Percentiles rank a stretch among this genome's conserved stretches.
These are phyloP conservation scores for Pyricularia sp. DNA, from an alignment of 2,329 filamentous ascomycete species.

Conservation along the genomic window DNA sequence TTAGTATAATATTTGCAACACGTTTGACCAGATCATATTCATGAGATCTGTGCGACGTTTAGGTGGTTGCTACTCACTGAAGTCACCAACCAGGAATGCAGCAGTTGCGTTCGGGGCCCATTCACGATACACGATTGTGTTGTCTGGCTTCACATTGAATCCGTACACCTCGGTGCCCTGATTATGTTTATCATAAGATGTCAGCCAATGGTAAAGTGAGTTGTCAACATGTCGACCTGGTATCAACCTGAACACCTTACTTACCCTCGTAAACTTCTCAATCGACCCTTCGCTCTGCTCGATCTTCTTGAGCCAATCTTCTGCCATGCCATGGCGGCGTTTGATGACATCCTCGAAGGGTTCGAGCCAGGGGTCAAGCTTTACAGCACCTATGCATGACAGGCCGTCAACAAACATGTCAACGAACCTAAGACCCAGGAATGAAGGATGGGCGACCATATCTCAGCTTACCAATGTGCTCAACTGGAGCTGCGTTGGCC, in stretches of 20 bases:
- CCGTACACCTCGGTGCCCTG: conserved; percentile 83
- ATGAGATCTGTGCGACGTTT: neutral
- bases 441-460: conserved; percentile 21
- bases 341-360: conserved; percentile 74
- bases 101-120: conserved; percentile 88
- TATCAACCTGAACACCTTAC: conserved; percentile 11
- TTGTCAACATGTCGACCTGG: neutral
- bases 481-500: conserved; percentile 43
- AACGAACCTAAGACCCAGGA: neutral
- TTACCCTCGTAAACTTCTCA: conserved; percentile 79
- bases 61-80: conserved; percentile 51
- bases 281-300: conserved; percentile 78
- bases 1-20: neutral
- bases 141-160: conserved; percentile 70
- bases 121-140: conserved; percentile 85
- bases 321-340: conserved; percentile 67
- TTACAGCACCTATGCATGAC: conserved; percentile 58
- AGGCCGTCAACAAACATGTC: conserved; percentile 7
- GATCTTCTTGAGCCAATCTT: conserved; percentile 80
- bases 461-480: conserved; percentile 56
- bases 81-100: conserved; percentile 86
- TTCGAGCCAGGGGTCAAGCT: conserved; percentile 81
- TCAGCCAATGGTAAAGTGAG: neutral
- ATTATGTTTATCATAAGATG: neutral
- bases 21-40: neutral